Evolutionary conservation across 1,284 basidiomycete species (phyloP), one percentile per base, ranked within the genome.

Genomic region (Sutorius eximius): DNA sequence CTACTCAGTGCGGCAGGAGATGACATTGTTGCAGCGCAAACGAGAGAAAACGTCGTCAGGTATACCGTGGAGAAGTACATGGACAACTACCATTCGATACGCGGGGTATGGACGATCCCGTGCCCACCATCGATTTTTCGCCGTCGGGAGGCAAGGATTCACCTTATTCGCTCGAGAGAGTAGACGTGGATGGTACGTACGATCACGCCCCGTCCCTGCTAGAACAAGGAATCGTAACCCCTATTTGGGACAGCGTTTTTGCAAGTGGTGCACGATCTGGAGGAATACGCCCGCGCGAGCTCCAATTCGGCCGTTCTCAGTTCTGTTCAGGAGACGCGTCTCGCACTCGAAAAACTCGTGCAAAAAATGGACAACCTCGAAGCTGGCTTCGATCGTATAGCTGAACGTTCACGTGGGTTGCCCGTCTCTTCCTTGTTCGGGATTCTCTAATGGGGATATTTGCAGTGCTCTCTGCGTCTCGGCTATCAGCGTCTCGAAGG

Each of bases 71-170:
- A 15, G 91, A 93, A 61, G 80, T 91, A 12, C 82, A 90, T 60
- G 87, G 86, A 0, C 86, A 91, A 61, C 75, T 95, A 5, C 93
- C 92, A 0, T 95, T 92, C 63, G 85, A 89, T 34, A 80, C 85
- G 7, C 76, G 77, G 51, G 87, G 86, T 13, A 82, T 92, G 82
- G 88, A 91, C 41, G 87, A 89, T 58, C 74, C 83, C 2, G 86
- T 90, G 2, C 90, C 91, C 0, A 77, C 76, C 4, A 82, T 94
- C 58, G 91, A 94, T 61, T 86, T 94, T 62, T 83, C 85, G 1
- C 85, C 90, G 0, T 77, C 77, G 0, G 85, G 85, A 24, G 77
- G 73, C 50, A 72, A 70, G 18, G 82, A 83, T 42, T 70, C 75
- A 3, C 61, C 76, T 2, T 91, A 91, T 65, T 78, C 82, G 0